Percentiles rank a stretch among this genome's conserved stretches.
phyloP scores from a whole-genome alignment of 257 asterid species.

The Solanum appendiculatum region DNA sequence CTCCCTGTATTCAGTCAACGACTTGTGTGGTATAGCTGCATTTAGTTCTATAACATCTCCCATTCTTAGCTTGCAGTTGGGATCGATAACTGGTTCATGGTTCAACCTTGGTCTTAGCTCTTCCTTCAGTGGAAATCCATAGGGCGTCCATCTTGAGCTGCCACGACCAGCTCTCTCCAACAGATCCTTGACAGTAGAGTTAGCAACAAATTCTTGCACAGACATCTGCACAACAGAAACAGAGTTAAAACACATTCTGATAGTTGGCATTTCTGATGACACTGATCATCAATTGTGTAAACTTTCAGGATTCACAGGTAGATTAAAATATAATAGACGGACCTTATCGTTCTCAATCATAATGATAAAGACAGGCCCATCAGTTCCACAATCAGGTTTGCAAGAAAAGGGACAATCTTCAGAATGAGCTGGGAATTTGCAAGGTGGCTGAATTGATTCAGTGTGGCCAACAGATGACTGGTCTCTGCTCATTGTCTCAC shows the following conservation, averaged over 20 bases:
- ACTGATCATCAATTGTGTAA: not conserved
- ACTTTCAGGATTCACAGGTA: not conserved
- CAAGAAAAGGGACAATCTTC: conserved; percentile 71
- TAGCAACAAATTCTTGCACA: conserved; percentile 73
- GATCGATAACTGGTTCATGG: conserved; percentile 58
- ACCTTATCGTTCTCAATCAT: conserved; percentile 95
- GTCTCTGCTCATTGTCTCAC: conserved; percentile 72
- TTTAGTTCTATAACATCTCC: conserved; percentile 92
- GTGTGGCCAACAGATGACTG: conserved; percentile 29
- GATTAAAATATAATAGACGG: not conserved
- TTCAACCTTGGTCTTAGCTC: conserved; percentile 81
- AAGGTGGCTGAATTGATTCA: conserved; percentile 51
- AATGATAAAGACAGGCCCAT: conserved; percentile 76
- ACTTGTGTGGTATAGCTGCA: conserved; percentile 77
- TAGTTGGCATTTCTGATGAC: too few species aligned
- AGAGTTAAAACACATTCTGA: not conserved
- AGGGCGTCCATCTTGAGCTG: conserved; percentile 47
- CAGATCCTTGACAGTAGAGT: conserved; percentile 69
- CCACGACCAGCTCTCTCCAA: conserved; percentile 61
- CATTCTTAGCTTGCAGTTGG: conserved; percentile 69
- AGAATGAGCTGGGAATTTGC: conserved; percentile 79
- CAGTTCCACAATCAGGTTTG: conserved; percentile 53
- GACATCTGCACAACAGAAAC: conserved; percentile 64
- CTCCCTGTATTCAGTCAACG: conserved; percentile 66
- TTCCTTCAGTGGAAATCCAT: conserved; percentile 65